Conservation (phyloP, 257 asterid species). For the Cordia subcordata region DNA sequence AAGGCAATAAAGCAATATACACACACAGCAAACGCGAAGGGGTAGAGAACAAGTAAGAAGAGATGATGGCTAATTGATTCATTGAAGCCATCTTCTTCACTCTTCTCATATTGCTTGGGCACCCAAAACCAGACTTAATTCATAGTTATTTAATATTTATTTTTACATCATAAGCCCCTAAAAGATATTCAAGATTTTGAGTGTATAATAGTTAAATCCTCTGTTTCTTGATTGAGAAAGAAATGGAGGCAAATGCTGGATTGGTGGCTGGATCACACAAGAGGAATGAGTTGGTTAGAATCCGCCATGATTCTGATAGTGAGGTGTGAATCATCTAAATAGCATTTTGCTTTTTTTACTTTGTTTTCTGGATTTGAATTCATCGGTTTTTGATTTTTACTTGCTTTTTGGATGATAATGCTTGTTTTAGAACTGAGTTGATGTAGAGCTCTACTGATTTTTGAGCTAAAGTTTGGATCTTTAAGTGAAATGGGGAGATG, state of each 20-base stretch:
- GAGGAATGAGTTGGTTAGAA: conserved; percentile 64
- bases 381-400: neutral
- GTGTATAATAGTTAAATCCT: neutral
- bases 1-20: neutral
- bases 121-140: no score
- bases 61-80: no score
- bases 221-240: conserved; percentile 1
- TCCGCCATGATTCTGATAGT: conserved; percentile 69
- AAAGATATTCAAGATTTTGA: no score
- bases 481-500: conserved; percentile 11
- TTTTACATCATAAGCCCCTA: no score
- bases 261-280: conserved; percentile 89
- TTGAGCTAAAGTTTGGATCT: conserved; percentile 14
- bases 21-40: neutral
- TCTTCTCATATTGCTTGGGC: neutral
- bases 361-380: conserved; percentile 2
- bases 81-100: no score
- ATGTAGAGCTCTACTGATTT: neutral
- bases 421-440: no score
- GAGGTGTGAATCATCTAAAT: conserved; percentile 39
- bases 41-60: neutral
- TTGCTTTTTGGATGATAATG: neutral
- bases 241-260: conserved; percentile 78
- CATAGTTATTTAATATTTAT: no score
- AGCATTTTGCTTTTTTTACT: conserved; percentile 14